Evolutionary conservation across 257 asterid genomes (phyloP).

Genomic region (Fraxinus excelsior): DNA sequence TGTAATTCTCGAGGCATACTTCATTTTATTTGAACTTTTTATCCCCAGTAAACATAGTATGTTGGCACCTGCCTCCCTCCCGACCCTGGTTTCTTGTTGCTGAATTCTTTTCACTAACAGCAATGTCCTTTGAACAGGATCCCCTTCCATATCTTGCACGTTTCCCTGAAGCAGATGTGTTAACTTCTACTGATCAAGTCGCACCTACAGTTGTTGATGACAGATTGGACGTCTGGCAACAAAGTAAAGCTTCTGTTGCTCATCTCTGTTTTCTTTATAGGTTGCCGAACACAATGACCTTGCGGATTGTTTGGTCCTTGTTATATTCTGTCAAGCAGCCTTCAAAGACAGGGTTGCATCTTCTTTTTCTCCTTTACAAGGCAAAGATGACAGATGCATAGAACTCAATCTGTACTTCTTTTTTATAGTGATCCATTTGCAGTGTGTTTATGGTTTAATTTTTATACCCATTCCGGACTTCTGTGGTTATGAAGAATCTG

Average conservation of each 20-base stretch:
- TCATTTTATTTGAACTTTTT: conserved; percentile 15
- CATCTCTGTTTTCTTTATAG: conserved; percentile 2
- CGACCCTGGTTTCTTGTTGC: conserved; percentile 7
- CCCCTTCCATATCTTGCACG: conserved; percentile 96
- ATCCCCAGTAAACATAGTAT: not conserved
- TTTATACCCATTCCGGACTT: not conserved
- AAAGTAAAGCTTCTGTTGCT: conserved; percentile 56
- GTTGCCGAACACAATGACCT: not conserved
- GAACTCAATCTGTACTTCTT: conserved; percentile 9
- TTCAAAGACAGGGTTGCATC: not conserved
- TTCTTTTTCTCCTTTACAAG: conserved; percentile 19
- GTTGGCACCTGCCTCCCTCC: conserved; percentile 4
- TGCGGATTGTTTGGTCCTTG: not conserved
- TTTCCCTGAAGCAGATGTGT: conserved; percentile 94
- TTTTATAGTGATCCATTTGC: conserved; percentile 16
- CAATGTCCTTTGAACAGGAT: conserved; percentile 60
- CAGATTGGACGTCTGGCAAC: conserved; percentile 85
- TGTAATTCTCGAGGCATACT: conserved; percentile 6
- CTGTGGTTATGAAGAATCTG: not conserved
- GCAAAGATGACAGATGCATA: conserved; percentile 11
- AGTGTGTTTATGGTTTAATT: not conserved
- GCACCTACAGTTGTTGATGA: conserved; percentile 91
- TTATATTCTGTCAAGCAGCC: not conserved
- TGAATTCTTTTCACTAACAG: conserved; percentile 26
- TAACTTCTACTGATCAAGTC: conserved; percentile 94